These are phyloP conservation scores for Kwoniella dejecticola DNA, from an alignment of 768 basidiomycete species.

Conservation along the genomic window DNA sequence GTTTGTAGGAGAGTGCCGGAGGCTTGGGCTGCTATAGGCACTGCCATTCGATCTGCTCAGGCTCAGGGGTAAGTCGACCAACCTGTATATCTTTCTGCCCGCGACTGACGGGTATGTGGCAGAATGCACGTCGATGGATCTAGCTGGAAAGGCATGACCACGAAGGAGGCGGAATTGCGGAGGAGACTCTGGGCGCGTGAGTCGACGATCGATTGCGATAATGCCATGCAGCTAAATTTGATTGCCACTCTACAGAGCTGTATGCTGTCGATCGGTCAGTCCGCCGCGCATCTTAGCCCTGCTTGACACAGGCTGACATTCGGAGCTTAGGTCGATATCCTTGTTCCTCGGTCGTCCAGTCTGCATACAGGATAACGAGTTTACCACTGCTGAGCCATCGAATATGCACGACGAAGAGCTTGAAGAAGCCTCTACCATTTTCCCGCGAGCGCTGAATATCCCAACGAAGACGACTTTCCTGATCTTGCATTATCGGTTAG, in stretches of 20 bases:
- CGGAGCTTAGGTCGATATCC: slow-evolving; percentile 20
- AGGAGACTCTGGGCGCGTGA: slow-evolving; percentile 38
- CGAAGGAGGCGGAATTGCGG: slow-evolving; percentile 33
- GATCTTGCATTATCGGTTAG: slow-evolving; percentile 30
- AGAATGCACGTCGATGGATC: slow-evolving; percentile 38
- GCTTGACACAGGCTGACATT: not conserved
- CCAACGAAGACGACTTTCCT: slow-evolving; percentile 34
- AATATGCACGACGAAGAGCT: slow-evolving; percentile 37
- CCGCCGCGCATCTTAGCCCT: not conserved
- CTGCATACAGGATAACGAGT: slow-evolving; percentile 33
- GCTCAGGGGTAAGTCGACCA: slow-evolving; percentile 32
- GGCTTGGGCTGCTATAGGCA: slow-evolving; percentile 33
- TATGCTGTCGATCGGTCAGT: slow-evolving; percentile 32
- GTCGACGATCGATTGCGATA: not conserved
- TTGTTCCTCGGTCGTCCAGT: slow-evolving; percentile 39
- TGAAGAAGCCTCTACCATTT: not conserved
- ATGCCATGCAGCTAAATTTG: not conserved
- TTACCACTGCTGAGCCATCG: slow-evolving; percentile 19
- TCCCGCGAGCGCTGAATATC: slow-evolving; percentile 14
- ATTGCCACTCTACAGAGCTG: slow-evolving; percentile 31
- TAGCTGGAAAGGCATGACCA: slow-evolving; percentile 25
- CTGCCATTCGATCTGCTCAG: slow-evolving; percentile 28
- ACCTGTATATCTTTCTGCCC: not conserved
- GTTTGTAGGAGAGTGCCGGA: slow-evolving; percentile 30
- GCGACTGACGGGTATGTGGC: not conserved